Conservation (phyloP, 305 asterid species). For the Striga hermonthica region DNA sequence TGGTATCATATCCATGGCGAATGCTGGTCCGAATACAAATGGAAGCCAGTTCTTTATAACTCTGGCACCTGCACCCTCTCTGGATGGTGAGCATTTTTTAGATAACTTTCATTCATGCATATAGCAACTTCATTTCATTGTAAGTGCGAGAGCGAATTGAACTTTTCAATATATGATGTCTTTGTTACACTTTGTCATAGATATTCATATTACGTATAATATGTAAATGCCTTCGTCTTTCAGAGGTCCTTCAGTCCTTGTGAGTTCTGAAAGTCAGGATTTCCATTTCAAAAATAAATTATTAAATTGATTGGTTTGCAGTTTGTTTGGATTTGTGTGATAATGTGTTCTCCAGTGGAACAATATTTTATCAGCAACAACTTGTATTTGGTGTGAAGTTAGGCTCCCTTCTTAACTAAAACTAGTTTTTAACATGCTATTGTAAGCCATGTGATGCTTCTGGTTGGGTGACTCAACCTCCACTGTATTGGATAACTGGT, state of each 20-base stretch:
- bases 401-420: conserved; percentile 2
- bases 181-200: not conserved
- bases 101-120: conserved; percentile 12
- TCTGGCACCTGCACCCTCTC: conserved; percentile 90
- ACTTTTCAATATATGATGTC: not conserved
- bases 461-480: conserved; percentile 2
- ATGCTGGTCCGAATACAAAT: conserved; percentile 97
- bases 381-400: conserved; percentile 21
- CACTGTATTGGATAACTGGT: not conserved
- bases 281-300: not conserved
- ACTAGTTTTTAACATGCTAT: conserved; percentile 10
- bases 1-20: conserved; percentile 95
- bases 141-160: not conserved
- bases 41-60: conserved; percentile 97
- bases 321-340: not conserved
- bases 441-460: not conserved
- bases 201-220: not conserved
- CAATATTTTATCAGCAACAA: conserved; percentile 8
- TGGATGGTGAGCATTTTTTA: conserved; percentile 60
- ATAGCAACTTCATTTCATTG: conserved; percentile 10
- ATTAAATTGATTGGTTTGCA: conserved; percentile 14
- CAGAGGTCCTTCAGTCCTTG: not conserved
- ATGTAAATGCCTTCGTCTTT: conserved; percentile 18
- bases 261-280: conserved; percentile 18
- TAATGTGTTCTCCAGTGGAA: conserved; percentile 10